Evolutionary conservation across 2,329 filamentous ascomycete genomes (phyloP), one percentile per base, ranked within the genome.

Genomic region (Fusarium sp.): DNA sequence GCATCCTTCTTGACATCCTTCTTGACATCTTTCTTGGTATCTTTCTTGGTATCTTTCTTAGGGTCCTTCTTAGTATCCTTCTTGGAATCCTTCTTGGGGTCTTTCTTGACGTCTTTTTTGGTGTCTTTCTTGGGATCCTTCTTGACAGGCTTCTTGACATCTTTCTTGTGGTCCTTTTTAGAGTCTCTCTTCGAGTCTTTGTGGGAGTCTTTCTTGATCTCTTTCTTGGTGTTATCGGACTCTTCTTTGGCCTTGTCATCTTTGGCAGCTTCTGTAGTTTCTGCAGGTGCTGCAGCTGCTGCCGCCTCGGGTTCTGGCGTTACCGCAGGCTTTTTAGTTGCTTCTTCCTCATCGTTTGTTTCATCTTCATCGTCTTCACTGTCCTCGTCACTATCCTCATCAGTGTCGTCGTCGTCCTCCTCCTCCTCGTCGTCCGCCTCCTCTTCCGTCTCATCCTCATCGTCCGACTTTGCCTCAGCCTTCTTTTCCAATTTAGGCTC

Each of bases 401-500:
- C 74, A 41, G 79, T 70, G 14, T 76, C 76, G 7, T 76, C 69
- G 11, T 74, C 32, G 14, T 35, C 32, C 1, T 35, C 62, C 4
- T 26, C 26, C 4, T 26, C 26, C 5, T 26, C 26, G 4, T 26
- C 26, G 6, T 74, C 41, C 6, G n/a, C 75, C 6, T 77, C 75
- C 17, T 78, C 74, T 2, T 79, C 73, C 20, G 47, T 41, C 51
- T 54, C 35, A 0, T 69, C 30, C 17, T 24, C 64, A 10, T 66
- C 73, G 26, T 68, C 54, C 14, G 5, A 80, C 2, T 80, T 79
- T 11, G 82, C 76, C 4, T 80, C 81, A 3, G 79, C 79, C 14
- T 81, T 79, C 9, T 80, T 78, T 63, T 85, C 81, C 30, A 79
- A 59, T 48, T 82, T 80, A 1, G 81, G 73, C 66, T 81, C 84